phyloP scores from a whole-genome alignment of 116 monocot species.

The Trichopus zeylanicus region DNA sequence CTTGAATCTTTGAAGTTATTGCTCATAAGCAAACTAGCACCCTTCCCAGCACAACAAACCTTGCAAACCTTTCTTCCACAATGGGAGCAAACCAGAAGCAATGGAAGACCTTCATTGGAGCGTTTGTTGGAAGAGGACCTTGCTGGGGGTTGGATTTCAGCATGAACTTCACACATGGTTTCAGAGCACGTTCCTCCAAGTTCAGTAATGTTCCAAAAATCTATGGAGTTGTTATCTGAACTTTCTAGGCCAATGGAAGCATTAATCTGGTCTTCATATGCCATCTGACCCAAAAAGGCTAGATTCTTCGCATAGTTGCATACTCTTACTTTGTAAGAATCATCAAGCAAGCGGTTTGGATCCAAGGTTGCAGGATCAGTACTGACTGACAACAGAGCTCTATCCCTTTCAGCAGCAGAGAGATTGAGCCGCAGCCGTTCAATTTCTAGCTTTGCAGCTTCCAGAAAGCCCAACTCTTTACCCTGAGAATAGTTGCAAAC shows the following conservation, averaged over 20 bases:
- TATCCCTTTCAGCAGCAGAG: slow-evolving; percentile 91
- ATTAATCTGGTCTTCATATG: slow-evolving; percentile 70
- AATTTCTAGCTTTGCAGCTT: slow-evolving; percentile 85
- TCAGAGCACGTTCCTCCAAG: slow-evolving; percentile 46
- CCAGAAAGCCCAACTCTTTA: slow-evolving; percentile 43
- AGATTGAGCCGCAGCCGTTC: slow-evolving; percentile 58
- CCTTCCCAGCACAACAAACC: slow-evolving; percentile 90
- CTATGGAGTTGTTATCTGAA: slow-evolving; percentile 30
- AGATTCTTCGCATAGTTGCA: slow-evolving; percentile 62
- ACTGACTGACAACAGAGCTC: slow-evolving; percentile 59
- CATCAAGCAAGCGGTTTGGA: slow-evolving; percentile 79
- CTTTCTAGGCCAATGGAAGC: slow-evolving; percentile 77
- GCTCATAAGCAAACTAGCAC: slow-evolving; percentile 54
- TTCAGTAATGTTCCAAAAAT: slow-evolving; percentile 88
- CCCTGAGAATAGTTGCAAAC: slow-evolving; percentile 35
- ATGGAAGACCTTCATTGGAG: slow-evolving; percentile 16
- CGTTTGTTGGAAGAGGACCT: slow-evolving; percentile 9
- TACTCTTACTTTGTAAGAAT: slow-evolving; percentile 35
- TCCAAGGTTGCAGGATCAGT: slow-evolving; percentile 81
- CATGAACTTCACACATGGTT: slow-evolving; percentile 58
- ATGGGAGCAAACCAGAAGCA: slow-evolving; percentile 47
- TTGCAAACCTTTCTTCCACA: slow-evolving; percentile 73
- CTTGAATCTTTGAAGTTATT: slow-evolving; percentile 47
- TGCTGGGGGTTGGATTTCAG: slow-evolving; percentile 19
- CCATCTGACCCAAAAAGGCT: slow-evolving; percentile 58